Evolutionary conservation across 2,329 filamentous ascomycete genomes (phyloP), one percentile per base, ranked within the genome.

Genomic region (Exserohilum turcica): DNA sequence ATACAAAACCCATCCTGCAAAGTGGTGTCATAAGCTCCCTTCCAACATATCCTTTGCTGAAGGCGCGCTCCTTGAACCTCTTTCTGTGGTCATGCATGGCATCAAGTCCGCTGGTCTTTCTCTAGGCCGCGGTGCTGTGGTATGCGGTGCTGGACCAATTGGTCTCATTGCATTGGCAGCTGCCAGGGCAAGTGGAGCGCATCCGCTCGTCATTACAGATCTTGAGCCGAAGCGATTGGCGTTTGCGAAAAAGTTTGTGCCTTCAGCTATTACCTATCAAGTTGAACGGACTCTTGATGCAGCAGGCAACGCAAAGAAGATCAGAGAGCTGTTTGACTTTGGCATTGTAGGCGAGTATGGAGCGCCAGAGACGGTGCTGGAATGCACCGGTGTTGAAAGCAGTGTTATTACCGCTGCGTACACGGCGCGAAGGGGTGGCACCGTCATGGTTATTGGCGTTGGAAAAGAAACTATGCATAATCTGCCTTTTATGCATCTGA

Each of bases 361-460:
- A 9, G 82, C 83, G 21, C 85, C 86, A 0, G 76, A 81, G 10
- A 81, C 81, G 0, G 81, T 86, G 2, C 76, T 88, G 2, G 86
- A 88, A 70, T 89, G 86, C 60, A 89, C 86, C 0, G 86, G 86
- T 0, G 81, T 87, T 0, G 84, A 89, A 71, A 85, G 79, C 61
- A 86, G 84, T 61, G 77, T 88, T 7, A 76, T 79, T 54, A 86
- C 84, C 3, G 85, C 84, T 1, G 79, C 79, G 5, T 87, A 80
- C 56, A 77, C 79, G 7, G 84, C 79, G 5, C 75, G 84, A 15
- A 76, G 84, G 48, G 85, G 85, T 5, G 86, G 86, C 0, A 78
- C 78, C 0, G 75, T 88, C 16, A 83, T 86, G 74, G 84, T 87
- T 1, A 84, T 89, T 55, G 86, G 86, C 0, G 86, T 88, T 0